These are phyloP conservation scores for Sugiyamaella novakii DNA, from an alignment of 1,139 yeast species.

Conservation along the genomic window DNA sequence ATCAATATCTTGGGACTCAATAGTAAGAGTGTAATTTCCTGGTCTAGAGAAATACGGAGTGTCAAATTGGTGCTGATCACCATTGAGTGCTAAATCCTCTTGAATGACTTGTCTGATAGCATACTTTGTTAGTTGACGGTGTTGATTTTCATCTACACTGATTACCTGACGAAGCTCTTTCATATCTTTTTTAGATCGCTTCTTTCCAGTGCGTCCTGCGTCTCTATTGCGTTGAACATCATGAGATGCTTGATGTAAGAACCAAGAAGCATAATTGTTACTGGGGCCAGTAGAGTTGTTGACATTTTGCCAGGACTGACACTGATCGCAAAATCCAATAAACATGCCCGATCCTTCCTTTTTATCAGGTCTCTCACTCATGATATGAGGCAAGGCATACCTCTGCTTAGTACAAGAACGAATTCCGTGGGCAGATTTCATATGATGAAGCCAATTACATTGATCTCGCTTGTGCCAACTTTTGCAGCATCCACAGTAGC, in stretches of 20 bases:
- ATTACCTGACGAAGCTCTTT: constrained; percentile 22
- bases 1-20: constrained; percentile 18
- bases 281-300: constrained; percentile 26
- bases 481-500: constrained; percentile 32
- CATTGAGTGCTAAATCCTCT: constrained; percentile 25
- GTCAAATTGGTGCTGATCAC: constrained; percentile 21
- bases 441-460: constrained; percentile 33
- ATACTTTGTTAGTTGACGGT: constrained; percentile 22
- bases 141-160: constrained; percentile 19
- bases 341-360: constrained; percentile 23
- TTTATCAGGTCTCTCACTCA: constrained; percentile 29
- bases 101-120: constrained; percentile 25
- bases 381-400: constrained; percentile 29
- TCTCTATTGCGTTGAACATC: constrained; percentile 30
- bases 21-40: constrained; percentile 22
- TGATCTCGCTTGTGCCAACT: constrained; percentile 33
- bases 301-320: constrained; percentile 33
- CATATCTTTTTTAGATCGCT: constrained; percentile 28
- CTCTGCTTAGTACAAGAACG: constrained; percentile 32
- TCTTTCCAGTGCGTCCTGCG: constrained; percentile 31
- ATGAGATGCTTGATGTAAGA: constrained; percentile 31
- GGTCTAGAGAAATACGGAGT: constrained; percentile 24
- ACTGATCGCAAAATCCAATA: constrained; percentile 32
- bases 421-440: constrained; percentile 33
- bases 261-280: constrained; percentile 31